phyloP scores from a whole-genome alignment of 2,329 filamentous ascomycete species.

The Proliferodiscus dingleyae region DNA sequence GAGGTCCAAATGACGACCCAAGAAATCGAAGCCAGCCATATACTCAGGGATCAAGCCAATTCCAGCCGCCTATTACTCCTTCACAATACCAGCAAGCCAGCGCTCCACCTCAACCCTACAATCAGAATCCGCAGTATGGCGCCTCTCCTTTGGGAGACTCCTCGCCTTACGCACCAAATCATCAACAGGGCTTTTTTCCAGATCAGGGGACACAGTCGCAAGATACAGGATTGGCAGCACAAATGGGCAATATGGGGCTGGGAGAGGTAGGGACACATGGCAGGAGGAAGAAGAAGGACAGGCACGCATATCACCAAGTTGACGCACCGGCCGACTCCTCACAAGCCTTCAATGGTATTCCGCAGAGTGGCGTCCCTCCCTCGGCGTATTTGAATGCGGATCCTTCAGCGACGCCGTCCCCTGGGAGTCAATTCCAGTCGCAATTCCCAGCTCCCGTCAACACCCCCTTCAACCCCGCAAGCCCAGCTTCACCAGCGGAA shows the following conservation, averaged over 20 bases:
- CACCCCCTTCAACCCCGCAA: slow-evolving; percentile 44
- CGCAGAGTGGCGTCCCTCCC: slow-evolving; percentile 49
- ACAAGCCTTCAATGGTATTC: slow-evolving; percentile 65
- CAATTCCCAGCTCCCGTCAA: slow-evolving; percentile 60
- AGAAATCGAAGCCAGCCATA: slow-evolving; percentile 47
- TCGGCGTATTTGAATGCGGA: slow-evolving; percentile 56
- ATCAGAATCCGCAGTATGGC: slow-evolving; percentile 12
- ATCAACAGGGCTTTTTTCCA: slow-evolving; percentile 20
- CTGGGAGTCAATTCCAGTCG: slow-evolving; percentile 44
- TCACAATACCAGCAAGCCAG: slow-evolving; percentile 42
- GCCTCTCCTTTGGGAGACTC: slow-evolving; percentile 26
- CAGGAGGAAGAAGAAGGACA: slow-evolving; percentile 85
- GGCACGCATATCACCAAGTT: slow-evolving; percentile 86
- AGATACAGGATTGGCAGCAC: slow-evolving; percentile 55
- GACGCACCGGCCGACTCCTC: slow-evolving; percentile 65
- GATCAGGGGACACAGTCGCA: slow-evolving; percentile 33
- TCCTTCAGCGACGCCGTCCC: slow-evolving; percentile 36
- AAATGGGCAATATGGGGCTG: slow-evolving; percentile 75
- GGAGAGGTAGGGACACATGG: slow-evolving; percentile 43
- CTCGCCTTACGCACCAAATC: slow-evolving; percentile 29
- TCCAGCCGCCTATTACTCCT: slow-evolving; percentile 49
- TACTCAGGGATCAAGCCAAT: slow-evolving; percentile 50
- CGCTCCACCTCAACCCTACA: slow-evolving; percentile 11
- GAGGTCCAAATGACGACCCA: slow-evolving; percentile 49
- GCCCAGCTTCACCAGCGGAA: slow-evolving; percentile 39